Conservation (phyloP, 805 yeast species). For the Myxozyma neglecta region DNA sequence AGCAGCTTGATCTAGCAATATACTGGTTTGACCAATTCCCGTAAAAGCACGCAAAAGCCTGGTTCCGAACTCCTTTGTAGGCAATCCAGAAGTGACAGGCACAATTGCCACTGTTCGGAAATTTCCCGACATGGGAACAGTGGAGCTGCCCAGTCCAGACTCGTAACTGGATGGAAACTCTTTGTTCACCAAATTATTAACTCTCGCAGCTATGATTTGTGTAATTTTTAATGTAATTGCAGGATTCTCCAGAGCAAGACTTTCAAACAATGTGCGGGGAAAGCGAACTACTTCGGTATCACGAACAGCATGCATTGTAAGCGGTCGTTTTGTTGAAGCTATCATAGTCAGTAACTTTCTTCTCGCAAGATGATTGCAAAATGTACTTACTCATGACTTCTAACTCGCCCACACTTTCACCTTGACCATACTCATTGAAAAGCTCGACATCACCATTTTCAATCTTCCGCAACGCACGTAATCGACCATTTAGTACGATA, state of each 20-base stretch:
- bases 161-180: constrained; percentile 10
- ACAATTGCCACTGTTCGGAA: constrained; percentile 82
- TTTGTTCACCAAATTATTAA: constrained; percentile 34
- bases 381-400: constrained; percentile 71
- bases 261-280: constrained; percentile 85
- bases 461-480: constrained; percentile 55
- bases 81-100: constrained; percentile 79
- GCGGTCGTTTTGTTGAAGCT: constrained; percentile 57
- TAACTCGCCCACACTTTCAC: constrained; percentile 91
- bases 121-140: constrained; percentile 35
- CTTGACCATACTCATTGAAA: constrained; percentile 84
- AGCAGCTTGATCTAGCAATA: constrained; percentile 79
- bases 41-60: constrained; percentile 69
- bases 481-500: constrained; percentile 82
- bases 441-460: constrained; percentile 35
- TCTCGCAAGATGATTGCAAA: not conserved
- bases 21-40: constrained; percentile 68
- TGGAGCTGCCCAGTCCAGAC: not conserved
- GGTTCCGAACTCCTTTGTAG: constrained; percentile 81
- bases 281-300: constrained; percentile 93
- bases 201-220: constrained; percentile 71
- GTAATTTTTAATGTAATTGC: constrained; percentile 88
- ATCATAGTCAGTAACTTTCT: not conserved
- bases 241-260: constrained; percentile 80
- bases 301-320: constrained; percentile 78